Conservation (phyloP, 1,139 yeast genomes). For the Saccharomycopsis phalli region DNA sequence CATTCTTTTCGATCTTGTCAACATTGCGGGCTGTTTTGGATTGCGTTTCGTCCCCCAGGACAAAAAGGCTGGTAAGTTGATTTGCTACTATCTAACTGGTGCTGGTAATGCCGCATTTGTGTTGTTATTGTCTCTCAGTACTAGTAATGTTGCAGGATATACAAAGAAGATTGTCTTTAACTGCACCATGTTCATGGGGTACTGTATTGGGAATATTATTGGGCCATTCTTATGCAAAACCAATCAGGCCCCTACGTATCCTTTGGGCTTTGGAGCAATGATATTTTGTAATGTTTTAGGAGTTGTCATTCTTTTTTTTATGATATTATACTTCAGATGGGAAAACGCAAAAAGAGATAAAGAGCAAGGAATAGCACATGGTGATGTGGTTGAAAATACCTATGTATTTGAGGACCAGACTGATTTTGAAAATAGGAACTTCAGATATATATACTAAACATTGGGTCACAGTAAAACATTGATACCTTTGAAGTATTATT, state of each 20-base stretch:
- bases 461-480: no score
- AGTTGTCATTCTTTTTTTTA: conserved; percentile 29
- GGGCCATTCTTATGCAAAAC: conserved; percentile 50
- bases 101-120: not conserved
- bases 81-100: conserved; percentile 31
- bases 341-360: conserved; percentile 38
- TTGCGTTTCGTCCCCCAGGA: conserved; percentile 16
- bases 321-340: conserved; percentile 30
- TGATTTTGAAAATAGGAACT: conserved; percentile 55
- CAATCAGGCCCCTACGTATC: conserved; percentile 40
- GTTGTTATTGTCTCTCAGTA: conserved; percentile 30
- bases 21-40: not conserved
- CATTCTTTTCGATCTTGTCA: conserved; percentile 29
- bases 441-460: conserved; percentile 40
- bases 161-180: conserved; percentile 45
- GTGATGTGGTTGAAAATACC: conserved; percentile 30
- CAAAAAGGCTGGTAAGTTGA: conserved; percentile 29
- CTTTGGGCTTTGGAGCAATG: conserved; percentile 35
- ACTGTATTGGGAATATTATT: conserved; percentile 47
- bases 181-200: conserved; percentile 41
- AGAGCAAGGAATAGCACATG: conserved; percentile 25
- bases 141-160: conserved; percentile 50
- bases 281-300: conserved; percentile 35
- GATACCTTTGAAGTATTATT: no score
- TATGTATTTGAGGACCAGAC: conserved; percentile 50